Base-by-base conservation (phyloP, 192 early-diverging fungal genomes). In the Coemansia sp. region DNA sequence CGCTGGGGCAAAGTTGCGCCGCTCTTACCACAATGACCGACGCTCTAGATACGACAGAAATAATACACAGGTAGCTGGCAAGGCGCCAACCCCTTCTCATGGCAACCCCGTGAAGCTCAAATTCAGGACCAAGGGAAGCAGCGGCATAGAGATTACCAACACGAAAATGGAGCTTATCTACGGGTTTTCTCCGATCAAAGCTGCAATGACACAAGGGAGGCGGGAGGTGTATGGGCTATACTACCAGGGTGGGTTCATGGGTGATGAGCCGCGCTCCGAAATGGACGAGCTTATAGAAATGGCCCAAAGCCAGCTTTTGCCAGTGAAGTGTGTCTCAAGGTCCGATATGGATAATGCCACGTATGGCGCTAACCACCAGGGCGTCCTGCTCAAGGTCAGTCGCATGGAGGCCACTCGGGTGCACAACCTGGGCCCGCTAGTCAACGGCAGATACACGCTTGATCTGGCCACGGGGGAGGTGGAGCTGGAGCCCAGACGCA, bases 91-190 rank as follows among this genome's bases (percentile, higher is more conserved):
- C 11, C 48, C 48, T 26, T 24, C 23, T 14, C 48, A 51, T 51
- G 48, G 48, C 3, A 5, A 13, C 24, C 48, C 48, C 9, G 3
- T 8, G 11, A 51, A 51, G 48, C 48, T 51, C 48, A 51, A 51
- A 26, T 51, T 51, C 48, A 24, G 48, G 13, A 51, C 23, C 23
- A 26, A 9, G 8, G 48, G 48, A 8, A 51, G 48, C 23, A 11
- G 21, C 9, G 48, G 48, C 48, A 51, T 51, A 51, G 48, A 51
- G 24, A 3, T 51, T 21, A 51, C 10, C 11, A 51, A 51, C 48
- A 51, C 48, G 23, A 51, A 24, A 3, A 51, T 51, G 51, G 77
- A 79, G 64, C 69, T 74, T 7, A n/a, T 79, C n/a, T 74, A 65
- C 37, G 77, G 77, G 9, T 10, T 65, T 5, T 26, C 61, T n/a